phyloP scores from a whole-genome alignment of 352 stramenopile genomes.

The Pythium pectinolyticum region DNA sequence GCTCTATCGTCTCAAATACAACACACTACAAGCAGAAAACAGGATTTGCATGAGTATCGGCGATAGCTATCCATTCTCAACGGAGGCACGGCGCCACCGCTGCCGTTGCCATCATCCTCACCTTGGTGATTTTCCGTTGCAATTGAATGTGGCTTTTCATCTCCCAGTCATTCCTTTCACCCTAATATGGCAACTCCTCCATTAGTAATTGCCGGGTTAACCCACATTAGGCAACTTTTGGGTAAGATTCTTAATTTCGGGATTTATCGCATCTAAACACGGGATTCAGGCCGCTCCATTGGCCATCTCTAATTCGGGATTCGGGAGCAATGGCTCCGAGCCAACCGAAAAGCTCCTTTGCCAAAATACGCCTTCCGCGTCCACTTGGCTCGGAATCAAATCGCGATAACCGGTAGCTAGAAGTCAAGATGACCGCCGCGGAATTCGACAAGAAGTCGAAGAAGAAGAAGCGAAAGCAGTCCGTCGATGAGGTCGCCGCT shows the following conservation, averaged over 20 bases:
- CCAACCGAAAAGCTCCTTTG: constrained; percentile 27
- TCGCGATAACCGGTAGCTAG: neutral
- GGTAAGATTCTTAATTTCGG: constrained; percentile 15
- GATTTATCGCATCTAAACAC: neutral
- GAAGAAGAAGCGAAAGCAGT: constrained; percentile 89
- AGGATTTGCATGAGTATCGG: neutral
- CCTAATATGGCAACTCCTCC: constrained; percentile 19
- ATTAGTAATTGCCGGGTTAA: neutral
- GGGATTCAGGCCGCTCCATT: constrained; percentile 16
- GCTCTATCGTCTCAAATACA: constrained; percentile 1
- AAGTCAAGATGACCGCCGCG: constrained; percentile 49
- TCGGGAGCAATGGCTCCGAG: constrained; percentile 35
- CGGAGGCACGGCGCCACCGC: neutral
- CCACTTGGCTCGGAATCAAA: constrained; percentile 8
- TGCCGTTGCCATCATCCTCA: neutral
- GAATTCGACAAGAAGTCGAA: constrained; percentile 85
- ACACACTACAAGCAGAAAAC: neutral
- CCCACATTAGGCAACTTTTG: constrained; percentile 20
- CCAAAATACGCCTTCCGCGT: neutral
- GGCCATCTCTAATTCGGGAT: constrained; percentile 21
- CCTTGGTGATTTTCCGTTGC: constrained; percentile 12
- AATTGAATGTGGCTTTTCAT: constrained; percentile 30
- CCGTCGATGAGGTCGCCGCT: constrained; percentile 31
- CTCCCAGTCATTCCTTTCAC: constrained; percentile 23
- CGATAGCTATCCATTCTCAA: neutral